Evolutionary conservation across 768 basidiomycete genomes (phyloP).

Genomic region (Lepiota subincarnata): DNA sequence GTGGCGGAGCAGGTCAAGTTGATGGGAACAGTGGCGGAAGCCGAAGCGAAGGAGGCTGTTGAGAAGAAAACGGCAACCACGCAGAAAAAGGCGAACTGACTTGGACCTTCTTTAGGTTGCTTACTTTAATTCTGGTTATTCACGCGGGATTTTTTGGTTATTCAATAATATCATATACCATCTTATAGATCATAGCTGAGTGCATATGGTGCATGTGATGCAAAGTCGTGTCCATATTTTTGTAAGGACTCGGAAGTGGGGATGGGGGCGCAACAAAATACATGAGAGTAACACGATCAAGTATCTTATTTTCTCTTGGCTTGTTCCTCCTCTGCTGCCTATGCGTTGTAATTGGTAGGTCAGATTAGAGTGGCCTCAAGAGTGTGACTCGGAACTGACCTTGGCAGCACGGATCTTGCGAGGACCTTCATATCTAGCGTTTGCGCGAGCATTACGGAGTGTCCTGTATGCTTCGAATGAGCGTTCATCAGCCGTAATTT

Average conservation of each 20-base stretch:
- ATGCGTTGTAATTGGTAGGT: slow-evolving; percentile 12
- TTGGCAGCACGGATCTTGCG: slow-evolving; percentile 85
- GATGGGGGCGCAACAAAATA: slow-evolving; percentile 21
- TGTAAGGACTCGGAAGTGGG: slow-evolving; percentile 25
- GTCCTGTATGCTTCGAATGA: slow-evolving; percentile 85
- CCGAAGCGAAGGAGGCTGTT: slow-evolving; percentile 64
- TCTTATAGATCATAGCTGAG: too few species aligned
- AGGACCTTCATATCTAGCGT: slow-evolving; percentile 78
- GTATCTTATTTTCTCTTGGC: slow-evolving; percentile 79
- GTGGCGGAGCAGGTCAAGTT: slow-evolving; percentile 89
- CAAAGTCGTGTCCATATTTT: slow-evolving; percentile 32
- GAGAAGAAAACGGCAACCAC: slow-evolving; percentile 35
- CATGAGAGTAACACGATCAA: slow-evolving; percentile 20
- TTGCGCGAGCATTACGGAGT: slow-evolving; percentile 80
- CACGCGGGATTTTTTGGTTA: slow-evolving; percentile 3
- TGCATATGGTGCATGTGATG: slow-evolving; percentile 34
- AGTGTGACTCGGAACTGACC: slow-evolving; percentile 42
- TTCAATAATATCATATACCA: too few species aligned
- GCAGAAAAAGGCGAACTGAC: slow-evolving; percentile 11
- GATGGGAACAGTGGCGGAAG: slow-evolving; percentile 75
- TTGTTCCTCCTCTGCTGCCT: slow-evolving; percentile 92
- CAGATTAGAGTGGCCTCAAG: neutral
- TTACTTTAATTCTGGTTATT: slow-evolving; percentile 11
- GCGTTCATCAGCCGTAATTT: slow-evolving; percentile 89
- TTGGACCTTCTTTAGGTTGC: neutral